Evolutionary conservation across 176 grass and related monocot genomes (phyloP).

Genomic region (bread wheat (Triticum aestivum)): IWGSC_CS_RefSeq_v2.1 NC_057801.1:638081364-638081863

Average conservation of each 20-base stretch:
- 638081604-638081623: too few species aligned
- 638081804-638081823: constrained; percentile 95
- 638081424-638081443: neutral
- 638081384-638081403: neutral
- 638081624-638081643: constrained; percentile 22
- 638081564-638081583: neutral
- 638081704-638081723: constrained; percentile 48
- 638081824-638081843: constrained; percentile 89
- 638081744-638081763: neutral
- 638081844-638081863: constrained; percentile 96
- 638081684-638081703: constrained; percentile 91
- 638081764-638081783: neutral
- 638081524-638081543: neutral
- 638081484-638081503: neutral
- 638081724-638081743: neutral
- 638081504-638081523: neutral
- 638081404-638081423: neutral
- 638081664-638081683: constrained; percentile 87
- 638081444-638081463: neutral
- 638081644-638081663: constrained; percentile 88
- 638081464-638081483: neutral
- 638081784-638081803: constrained; percentile 53
- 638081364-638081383: neutral
- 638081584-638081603: constrained; percentile 44
- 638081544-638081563: neutral